phyloP scores from a whole-genome alignment of 2,329 filamentous ascomycete species.

The Phaeophleospora eucalypticola region DNA sequence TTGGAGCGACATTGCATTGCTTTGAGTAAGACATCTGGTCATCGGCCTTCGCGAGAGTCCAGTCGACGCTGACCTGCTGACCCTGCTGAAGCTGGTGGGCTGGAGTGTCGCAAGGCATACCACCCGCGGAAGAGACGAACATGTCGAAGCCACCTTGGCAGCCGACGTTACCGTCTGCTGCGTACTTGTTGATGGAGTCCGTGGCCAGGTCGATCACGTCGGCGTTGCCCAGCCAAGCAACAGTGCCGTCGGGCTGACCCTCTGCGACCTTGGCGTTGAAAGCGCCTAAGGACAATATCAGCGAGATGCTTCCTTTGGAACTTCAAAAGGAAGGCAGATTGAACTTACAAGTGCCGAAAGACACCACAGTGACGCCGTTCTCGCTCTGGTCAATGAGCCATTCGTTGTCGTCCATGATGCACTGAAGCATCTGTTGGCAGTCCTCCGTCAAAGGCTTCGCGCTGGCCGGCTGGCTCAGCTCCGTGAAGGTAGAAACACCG shows the following conservation, averaged over 20 bases:
- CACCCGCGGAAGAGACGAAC: slow-evolving; percentile 9
- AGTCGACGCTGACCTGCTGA: slow-evolving; percentile 9
- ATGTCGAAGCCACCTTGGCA: slow-evolving; percentile 6
- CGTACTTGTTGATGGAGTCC: slow-evolving; percentile 10
- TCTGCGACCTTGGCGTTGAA: slow-evolving; percentile 7
- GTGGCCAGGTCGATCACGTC: slow-evolving; percentile 10
- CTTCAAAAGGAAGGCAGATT: not conserved
- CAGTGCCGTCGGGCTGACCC: not conserved
- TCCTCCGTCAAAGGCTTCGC: slow-evolving; percentile 1
- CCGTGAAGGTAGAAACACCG: slow-evolving; percentile 8
- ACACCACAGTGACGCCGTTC: not conserved
- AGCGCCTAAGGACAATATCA: slow-evolving; percentile 4
- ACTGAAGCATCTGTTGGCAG: slow-evolving; percentile 6
- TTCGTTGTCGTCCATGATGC: slow-evolving; percentile 4
- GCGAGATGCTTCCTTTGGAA: not conserved
- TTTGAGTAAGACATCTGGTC: too few relatives aligned
- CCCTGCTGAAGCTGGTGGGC: not conserved
- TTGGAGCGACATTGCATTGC: too few relatives aligned
- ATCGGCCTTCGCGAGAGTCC: slow-evolving; percentile 10
- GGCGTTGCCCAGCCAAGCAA: slow-evolving; percentile 9
- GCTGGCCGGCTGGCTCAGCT: not conserved
- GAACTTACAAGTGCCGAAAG: slow-evolving; percentile 8
- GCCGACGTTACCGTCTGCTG: not conserved
- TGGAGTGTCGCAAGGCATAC: slow-evolving; percentile 11
- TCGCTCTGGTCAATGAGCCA: slow-evolving; percentile 6